Evolutionary conservation across 257 asterid species (phyloP), one percentile per base, ranked within the genome.

Genomic region (Przewalskia tangutica): DNA sequence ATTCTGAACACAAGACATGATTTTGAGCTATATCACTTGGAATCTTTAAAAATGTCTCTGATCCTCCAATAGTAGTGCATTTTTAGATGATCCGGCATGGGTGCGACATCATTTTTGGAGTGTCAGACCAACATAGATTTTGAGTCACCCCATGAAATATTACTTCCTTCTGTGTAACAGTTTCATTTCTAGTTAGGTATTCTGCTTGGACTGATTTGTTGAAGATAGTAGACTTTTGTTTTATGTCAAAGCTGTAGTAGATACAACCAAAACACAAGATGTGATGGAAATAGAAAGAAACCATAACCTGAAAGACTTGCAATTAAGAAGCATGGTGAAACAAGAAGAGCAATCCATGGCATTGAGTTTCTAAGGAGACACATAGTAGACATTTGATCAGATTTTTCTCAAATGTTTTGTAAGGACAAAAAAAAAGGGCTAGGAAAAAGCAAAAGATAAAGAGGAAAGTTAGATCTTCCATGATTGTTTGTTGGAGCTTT

Each of bases 331-430:
- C 55, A 76, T 14, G 86, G 32, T 64, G 87, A 87, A 71, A 87
- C 42, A 51, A 88, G 66, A 59, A 88, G 59, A 79, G 85, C 85
- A 59, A 87, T 66, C 91, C 88, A 85, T 76, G 89, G 77, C 64
- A 70, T 88, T 70, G 87, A 78, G 55, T 82, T 86, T 84, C 82
- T 84, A 81, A 73, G 83, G 82, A 81, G 82, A 78, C 77, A 89
- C 65, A 70, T 77, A 66, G 84, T 82, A 81, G 88, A 86, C 93
- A 91, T 65, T 17, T 65, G 73, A 27, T 18, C 32, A 3, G 71
- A 20, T 32, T 5, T 51, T 82, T 79, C 55, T 27, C 32, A 27
- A 7, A 53, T 48, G 40, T 18, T 65, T 32, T 23, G 14, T n/a
- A 18, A 18, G 34, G 79, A 36, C 73, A 81, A 71, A 55, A 77